phyloP scores from a whole-genome alignment of 2,329 filamentous ascomycete species.

The Chrysoporthe puriensis region DNA sequence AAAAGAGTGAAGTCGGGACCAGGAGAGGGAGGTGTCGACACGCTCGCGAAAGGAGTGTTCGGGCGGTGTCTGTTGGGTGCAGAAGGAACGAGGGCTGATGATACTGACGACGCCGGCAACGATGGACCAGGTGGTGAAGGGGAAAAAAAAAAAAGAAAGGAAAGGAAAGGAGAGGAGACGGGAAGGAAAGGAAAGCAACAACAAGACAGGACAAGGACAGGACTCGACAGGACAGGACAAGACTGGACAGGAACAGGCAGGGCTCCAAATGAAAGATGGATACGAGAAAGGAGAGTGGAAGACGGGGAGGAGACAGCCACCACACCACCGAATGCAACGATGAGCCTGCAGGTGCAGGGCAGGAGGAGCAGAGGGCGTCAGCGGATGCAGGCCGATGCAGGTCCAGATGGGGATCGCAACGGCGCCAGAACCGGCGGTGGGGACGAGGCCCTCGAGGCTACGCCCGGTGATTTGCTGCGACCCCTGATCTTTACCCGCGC shows the following conservation, averaged over 20 bases:
- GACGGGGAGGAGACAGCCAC: slow-evolving; percentile 7
- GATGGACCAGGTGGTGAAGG: slow-evolving; percentile 35
- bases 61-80: slow-evolving; percentile 18
- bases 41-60: slow-evolving; percentile 15
- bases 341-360: slow-evolving; percentile 24
- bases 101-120: slow-evolving; percentile 37
- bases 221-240: not conserved
- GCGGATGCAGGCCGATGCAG: slow-evolving; percentile 23
- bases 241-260: not conserved
- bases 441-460: slow-evolving; percentile 13
- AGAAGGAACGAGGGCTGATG: slow-evolving; percentile 40
- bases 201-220: not conserved
- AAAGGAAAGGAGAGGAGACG: slow-evolving; percentile 10
- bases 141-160: slow-evolving; percentile 22
- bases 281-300: slow-evolving; percentile 28
- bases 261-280: slow-evolving; percentile 26
- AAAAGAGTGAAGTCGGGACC: slow-evolving; percentile 53
- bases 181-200: not conserved
- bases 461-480: slow-evolving; percentile 22
- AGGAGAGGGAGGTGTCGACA: slow-evolving; percentile 28
- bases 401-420: slow-evolving; percentile 28
- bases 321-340: slow-evolving; percentile 24
- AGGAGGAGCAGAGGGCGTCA: slow-evolving; percentile 15
- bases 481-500: slow-evolving; percentile 28
- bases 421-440: slow-evolving; percentile 27